Base-by-base conservation (phyloP, 169 alveolate genomes). In the Perkinsus marinus region DNA sequence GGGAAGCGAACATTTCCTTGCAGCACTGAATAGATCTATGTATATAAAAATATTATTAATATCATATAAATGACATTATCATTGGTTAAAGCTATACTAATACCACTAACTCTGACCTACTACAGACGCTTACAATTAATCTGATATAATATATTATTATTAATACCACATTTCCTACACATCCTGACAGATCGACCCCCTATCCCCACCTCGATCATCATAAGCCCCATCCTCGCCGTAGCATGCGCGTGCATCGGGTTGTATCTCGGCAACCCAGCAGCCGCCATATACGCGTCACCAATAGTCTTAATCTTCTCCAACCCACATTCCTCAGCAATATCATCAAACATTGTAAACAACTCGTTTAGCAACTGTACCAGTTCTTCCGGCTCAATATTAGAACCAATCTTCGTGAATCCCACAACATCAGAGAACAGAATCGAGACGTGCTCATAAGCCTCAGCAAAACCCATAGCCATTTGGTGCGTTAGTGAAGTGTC, bases 231-330 rank as follows among this genome's bases (percentile, higher is more conserved):
- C 36, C 91, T 39, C 41, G 91, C 91, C 38, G 39, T 39, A 9
- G 91, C 91, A 6, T 89, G 19, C 37, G 91, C 91, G 46, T 89
- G 91, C 47, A 89, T 22, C 37, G 91, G 91, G 57, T 89, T 89
- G 68, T 9, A 34, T 6, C 39, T 38, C 37, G 91, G 91, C 22
- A 89, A 47, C 9, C 91, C 91, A 36, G 39, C 19, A 34, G 47
- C 43, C 7, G 47, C 91, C 91, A 89, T 89, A 36, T 89, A 89
- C 68, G 68, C 91, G 46, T 89, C 91, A 34, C 91, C 91, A 38
- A 89, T 89, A 9, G 91, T 89, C 46, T 89, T 89, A 34, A 89
- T 89, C 57, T 89, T 89, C 57, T 89, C 91, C 68, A 89, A 39
- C 91, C 39, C 68, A 36, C 39, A 39, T 38, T 89, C 91, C 36